These are phyloP conservation scores for Fusarium begoniae DNA, from an alignment of 2,329 filamentous ascomycete species.

Conservation along the genomic window DNA sequence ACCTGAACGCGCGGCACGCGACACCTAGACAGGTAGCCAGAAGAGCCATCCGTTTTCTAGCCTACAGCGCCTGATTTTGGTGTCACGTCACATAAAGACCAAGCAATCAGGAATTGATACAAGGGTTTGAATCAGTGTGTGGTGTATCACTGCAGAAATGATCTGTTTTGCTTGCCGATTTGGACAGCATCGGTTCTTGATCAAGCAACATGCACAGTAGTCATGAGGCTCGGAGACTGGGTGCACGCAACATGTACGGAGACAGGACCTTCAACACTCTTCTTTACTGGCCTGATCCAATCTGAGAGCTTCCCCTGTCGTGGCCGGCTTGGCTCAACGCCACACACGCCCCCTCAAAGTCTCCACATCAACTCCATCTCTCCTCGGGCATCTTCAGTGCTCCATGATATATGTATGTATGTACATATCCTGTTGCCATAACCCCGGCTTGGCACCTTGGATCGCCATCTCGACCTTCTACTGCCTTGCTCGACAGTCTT, in stretches of 20 bases:
- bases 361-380: conserved; percentile 15
- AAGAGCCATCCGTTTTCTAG: neutral
- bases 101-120: neutral
- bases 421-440: conserved; percentile 24
- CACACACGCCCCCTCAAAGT: conserved; percentile 21
- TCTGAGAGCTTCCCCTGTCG: conserved; percentile 6
- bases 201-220: neutral
- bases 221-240: neutral
- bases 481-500: conserved; percentile 33
- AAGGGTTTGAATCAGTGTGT: neutral
- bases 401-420: conserved; percentile 1
- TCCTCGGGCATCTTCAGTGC: neutral
- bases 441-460: conserved; percentile 33
- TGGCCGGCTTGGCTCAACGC: conserved; percentile 14
- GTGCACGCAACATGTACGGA: neutral
- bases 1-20: conserved; percentile 36
- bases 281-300: neutral
- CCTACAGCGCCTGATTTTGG: neutral
- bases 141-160: neutral
- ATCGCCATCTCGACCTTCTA: conserved; percentile 20
- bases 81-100: neutral
- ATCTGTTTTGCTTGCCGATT: neutral
- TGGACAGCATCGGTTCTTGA: neutral
- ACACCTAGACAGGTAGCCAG: conserved; percentile 2
- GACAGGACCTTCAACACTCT: neutral